phyloP scores from a whole-genome alignment of 163 green algal genomes.

The Volvox carteri region DNA sequence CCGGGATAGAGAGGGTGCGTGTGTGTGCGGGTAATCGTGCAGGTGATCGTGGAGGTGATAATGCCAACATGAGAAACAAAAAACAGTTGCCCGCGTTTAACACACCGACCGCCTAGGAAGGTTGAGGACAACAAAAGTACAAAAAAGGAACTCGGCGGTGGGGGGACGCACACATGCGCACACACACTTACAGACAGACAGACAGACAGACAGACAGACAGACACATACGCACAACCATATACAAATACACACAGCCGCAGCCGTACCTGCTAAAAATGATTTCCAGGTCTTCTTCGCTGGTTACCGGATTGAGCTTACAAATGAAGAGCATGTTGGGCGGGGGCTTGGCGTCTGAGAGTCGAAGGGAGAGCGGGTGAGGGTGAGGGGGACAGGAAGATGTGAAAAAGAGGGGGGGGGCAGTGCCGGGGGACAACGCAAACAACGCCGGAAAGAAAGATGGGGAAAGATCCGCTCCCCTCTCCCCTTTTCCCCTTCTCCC shows the following conservation, averaged over 20 bases:
- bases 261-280: constrained; percentile 92
- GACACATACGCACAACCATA: constrained; percentile 16
- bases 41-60: no score
- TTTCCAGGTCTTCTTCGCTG: constrained; percentile 97
- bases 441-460: no score
- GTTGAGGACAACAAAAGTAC: no score
- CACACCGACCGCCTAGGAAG: no score
- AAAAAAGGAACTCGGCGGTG: no score
- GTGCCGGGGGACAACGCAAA: no score
- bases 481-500: not conserved
- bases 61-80: no score
- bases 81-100: no score
- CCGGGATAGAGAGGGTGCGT: no score
- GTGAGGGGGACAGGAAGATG: not conserved
- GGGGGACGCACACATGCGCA: not conserved
- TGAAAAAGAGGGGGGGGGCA: no score
- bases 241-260: not conserved
- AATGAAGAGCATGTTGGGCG: constrained; percentile 97
- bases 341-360: constrained; percentile 91
- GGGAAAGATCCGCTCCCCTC: not conserved
- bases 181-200: not conserved
- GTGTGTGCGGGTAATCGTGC: no score
- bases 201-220: not conserved
- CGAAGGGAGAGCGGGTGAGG: no score
- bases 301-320: constrained; percentile 99